Base-by-base conservation (phyloP, 2,329 filamentous ascomycete species). In the Lecanicillium sp. region DNA sequence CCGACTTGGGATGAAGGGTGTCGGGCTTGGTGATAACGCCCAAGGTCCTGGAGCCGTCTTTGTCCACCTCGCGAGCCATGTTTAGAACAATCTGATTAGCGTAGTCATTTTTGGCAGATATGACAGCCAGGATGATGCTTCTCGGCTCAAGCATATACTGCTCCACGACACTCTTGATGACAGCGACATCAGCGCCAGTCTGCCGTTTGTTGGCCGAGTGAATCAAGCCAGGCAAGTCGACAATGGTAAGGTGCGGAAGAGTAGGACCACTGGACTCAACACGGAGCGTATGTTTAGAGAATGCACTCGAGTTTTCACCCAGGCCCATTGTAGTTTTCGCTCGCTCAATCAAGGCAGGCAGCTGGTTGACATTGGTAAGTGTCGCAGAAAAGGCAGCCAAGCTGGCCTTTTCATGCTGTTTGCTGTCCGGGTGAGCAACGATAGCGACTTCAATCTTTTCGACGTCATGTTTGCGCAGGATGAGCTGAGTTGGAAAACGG, bases 1-100 rank as follows among this genome's bases (percentile, higher is more conserved):
- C 61, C 0, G 67, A 68, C 3, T 47, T 50, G 3, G 32, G 37
- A 27, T 40, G 41, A 9, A 49, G 29, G 4, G 46, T 52, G 44
- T 78, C 73, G 0, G 73, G 72, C 50, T 78, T 78, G 0, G 75
- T 79, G 44, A 78, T 70, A 41, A 78, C 63, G 3, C 73, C 73
- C 0, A 78, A 50, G 0, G 73, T 78, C 3, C 73, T 67, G 1
- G 29, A 18, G 2, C 62, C 55, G 0, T 41, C 17, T 0, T 49
- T 3, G 30, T 38, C 31, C 19, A 14, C 2, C n/a, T 31, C 2
- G 27, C 31, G 12, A 6, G 40, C 40, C 11, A 42, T 35, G 4
- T 37, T 37, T 7, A 41, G 43, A 7, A 66, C 53, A 4, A 42
- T 42, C 43, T 68, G 64, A 17, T 58, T 62, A 12, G 53, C 54